Evolutionary conservation across 257 asterid species (phyloP).

Genomic region (Rauvolfia tetraphylla): DNA sequence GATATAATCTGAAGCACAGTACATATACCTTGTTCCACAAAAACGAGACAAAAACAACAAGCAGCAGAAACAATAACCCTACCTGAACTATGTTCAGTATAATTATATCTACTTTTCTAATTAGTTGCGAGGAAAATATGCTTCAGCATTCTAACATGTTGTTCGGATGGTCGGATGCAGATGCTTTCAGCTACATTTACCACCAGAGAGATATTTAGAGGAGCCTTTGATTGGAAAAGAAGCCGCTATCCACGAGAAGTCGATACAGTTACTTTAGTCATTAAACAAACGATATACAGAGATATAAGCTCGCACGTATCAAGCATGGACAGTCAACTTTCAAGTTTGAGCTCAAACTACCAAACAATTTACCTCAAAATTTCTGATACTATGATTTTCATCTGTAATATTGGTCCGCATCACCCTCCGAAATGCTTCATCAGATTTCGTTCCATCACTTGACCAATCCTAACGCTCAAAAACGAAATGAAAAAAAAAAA

Average conservation of each 20-base stretch:
- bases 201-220: background rate
- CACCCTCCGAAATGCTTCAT: background rate
- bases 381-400: slow-evolving; percentile 5
- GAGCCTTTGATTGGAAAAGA: background rate
- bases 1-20: background rate
- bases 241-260: background rate
- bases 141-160: background rate
- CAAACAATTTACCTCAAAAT: slow-evolving; percentile 10
- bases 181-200: background rate
- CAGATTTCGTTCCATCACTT: background rate
- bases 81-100: background rate
- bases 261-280: background rate
- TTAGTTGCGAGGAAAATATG: background rate
- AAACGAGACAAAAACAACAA: background rate
- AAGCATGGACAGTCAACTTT: background rate
- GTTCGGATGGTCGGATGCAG: background rate
- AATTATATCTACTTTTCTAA: background rate
- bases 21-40: background rate
- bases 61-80: background rate
- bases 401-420: slow-evolving; percentile 2
- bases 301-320: background rate
- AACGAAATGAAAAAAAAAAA: background rate
- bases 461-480: slow-evolving; percentile 3
- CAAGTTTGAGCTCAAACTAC: background rate
- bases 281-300: background rate